phyloP scores from a whole-genome alignment of 2,329 filamentous ascomycete genomes.

The Claviceps africana region DNA sequence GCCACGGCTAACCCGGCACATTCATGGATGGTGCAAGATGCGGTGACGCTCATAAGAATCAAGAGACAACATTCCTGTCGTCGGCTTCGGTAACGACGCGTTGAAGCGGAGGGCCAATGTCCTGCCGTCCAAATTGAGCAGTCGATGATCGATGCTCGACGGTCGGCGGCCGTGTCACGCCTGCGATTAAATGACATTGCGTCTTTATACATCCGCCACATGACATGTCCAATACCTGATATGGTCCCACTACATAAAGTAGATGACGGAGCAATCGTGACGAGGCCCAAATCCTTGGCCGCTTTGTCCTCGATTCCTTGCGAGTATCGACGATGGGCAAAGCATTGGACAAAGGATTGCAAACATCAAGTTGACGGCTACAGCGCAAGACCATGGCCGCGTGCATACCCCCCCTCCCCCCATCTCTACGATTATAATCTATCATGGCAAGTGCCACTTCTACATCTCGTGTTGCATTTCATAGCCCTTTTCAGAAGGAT shows the following conservation, averaged over 20 bases:
- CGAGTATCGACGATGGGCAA: too few species aligned
- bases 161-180: background rate
- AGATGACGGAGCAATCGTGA: background rate
- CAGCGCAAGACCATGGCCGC: too few species aligned
- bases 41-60: background rate
- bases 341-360: too few species aligned
- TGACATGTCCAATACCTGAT: background rate
- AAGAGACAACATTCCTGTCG: background rate
- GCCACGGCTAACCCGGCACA: background rate
- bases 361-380: too few species aligned
- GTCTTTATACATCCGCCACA: background rate
- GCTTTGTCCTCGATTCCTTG: background rate
- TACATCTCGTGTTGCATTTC: too few species aligned
- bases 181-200: too few species aligned
- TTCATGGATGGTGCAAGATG: too few species aligned
- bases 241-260: background rate
- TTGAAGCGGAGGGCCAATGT: background rate
- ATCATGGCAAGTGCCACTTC: too few species aligned
- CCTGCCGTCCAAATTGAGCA: background rate
- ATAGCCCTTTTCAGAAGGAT: too few species aligned
- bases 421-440: too few species aligned
- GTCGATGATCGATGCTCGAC: background rate
- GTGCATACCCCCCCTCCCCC: too few species aligned
- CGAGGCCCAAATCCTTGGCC: background rate
- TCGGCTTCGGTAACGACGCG: background rate